Base-by-base conservation (phyloP, 2,329 filamentous ascomycete species). In the Neonectria neomacrospora region DNA sequence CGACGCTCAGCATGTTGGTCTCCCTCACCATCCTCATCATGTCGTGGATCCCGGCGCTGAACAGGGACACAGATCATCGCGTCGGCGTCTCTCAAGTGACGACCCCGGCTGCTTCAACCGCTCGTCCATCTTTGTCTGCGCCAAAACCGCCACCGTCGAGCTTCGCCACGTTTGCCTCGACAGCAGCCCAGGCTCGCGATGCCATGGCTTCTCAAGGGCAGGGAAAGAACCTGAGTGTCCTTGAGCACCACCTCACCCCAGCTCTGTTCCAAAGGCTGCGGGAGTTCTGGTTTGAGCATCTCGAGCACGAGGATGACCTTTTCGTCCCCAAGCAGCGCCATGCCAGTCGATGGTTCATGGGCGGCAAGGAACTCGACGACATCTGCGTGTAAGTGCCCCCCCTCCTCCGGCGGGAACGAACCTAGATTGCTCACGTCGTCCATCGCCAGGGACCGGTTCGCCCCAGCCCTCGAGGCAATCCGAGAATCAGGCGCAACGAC, bases 261-360 rank as follows among this genome's bases (percentile, higher is more conserved):
- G 69, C 64, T 0, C 65, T 77, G 14, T 71, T 80, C 5, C 61
- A 73, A 28, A 71, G 70, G 26, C 51, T 81, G 1, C 73, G 73
- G 9, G 65, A 68, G n/a, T 78, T 81, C 54, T 81, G 79, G 79
- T 81, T 78, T 64, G 77, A 75, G 67, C 75, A 80, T 55, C 37
- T 80, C 1, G 58, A 70, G 0, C 50, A 59, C 10, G 71, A 73
- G 2, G 68, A 77, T 26, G 64, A 70, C 14, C 58, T 73, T 9
- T 55, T 78, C 18, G 32, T 79, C 28, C 72, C 74, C 26, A 66
- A 65, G 6, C 45, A 50, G 4, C 69, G 71, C 2, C 66, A 77
- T 14, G 64, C 70, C 18, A 70, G 67, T 54, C 74, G 73, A 3
- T 81, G 79, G 79, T 81, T 77, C 71, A 65, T 67, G 39, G 72